A percentile compares a stretch with the other conserved stretches of the same genome.
Conservation (phyloP, 805 yeast genomes). For the Teunomyces atbi region DNA sequence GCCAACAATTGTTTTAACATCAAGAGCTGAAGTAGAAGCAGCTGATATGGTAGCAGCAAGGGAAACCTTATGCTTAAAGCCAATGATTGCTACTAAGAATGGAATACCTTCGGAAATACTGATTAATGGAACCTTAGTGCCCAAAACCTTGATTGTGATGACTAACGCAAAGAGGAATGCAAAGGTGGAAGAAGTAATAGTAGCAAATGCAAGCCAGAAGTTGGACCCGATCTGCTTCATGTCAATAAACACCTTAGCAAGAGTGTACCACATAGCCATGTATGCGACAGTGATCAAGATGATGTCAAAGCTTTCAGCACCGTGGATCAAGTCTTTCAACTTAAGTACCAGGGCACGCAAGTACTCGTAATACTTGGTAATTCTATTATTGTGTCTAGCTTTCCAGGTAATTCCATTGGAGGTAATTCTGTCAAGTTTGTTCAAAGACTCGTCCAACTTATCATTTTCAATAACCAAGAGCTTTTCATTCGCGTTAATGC, state of each 20-base stretch:
- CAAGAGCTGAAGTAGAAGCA: conserved; percentile 29
- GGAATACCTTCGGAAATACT: conserved; percentile 90
- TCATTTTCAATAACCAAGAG: conserved; percentile 37
- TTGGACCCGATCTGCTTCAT: conserved; percentile 79
- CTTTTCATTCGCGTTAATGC: conserved; percentile 43
- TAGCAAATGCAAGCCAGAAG: conserved; percentile 82
- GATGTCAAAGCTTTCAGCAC: conserved; percentile 86
- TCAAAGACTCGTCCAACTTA: conserved; percentile 22
- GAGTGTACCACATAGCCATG: conserved; percentile 82
- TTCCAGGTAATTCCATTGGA: conserved; percentile 57
- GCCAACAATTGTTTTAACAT: conserved; percentile 44
- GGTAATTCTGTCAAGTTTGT: conserved; percentile 23
- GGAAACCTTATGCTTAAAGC: conserved; percentile 81
- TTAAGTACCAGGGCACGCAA: conserved; percentile 39
- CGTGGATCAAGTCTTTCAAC: conserved; percentile 48
- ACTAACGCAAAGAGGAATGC: conserved; percentile 78
- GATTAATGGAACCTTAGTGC: conserved; percentile 63
- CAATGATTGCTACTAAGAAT: conserved; percentile 86
- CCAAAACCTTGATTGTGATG: conserved; percentile 54
- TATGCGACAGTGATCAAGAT: conserved; percentile 78
- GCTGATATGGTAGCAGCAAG: conserved; percentile 59
- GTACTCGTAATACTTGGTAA: conserved; percentile 57
- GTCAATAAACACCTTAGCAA: conserved; percentile 69
- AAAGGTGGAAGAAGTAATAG: conserved; percentile 73
- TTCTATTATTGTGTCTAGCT: conserved; percentile 53